phyloP scores from a whole-genome alignment of 2,329 filamentous ascomycete genomes.

The Penicillium capsulatum region DNA sequence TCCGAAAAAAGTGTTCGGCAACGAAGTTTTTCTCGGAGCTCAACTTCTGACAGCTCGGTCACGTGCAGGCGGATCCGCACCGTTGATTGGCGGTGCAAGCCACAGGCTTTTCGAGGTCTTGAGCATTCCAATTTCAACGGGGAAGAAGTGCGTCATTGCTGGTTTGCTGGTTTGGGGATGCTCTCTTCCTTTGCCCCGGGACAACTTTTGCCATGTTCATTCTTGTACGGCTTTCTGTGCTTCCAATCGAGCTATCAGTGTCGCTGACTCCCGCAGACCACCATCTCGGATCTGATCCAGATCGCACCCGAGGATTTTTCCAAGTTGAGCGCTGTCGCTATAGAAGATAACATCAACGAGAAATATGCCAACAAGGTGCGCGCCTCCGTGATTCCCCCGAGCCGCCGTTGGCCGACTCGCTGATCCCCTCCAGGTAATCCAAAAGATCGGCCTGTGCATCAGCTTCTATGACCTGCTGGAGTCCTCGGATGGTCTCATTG shows the following conservation, averaged over 20 bases:
- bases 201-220: constrained; percentile 44
- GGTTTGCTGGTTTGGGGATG: not conserved
- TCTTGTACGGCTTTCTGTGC: constrained; percentile 37
- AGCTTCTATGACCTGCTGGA: constrained; percentile 87
- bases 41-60: constrained; percentile 16
- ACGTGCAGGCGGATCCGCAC: constrained; percentile 12
- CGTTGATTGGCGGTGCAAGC: constrained; percentile 9
- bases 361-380: constrained; percentile 90
- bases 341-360: constrained; percentile 93
- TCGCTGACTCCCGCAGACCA: constrained; percentile 59
- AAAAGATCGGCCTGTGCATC: constrained; percentile 89
- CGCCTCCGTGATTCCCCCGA: not conserved
- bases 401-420: not conserved
- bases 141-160: no score
- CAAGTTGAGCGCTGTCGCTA: constrained; percentile 72
- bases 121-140: no score
- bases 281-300: constrained; percentile 89
- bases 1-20: constrained; percentile 4
- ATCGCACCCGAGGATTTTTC: constrained; percentile 85
- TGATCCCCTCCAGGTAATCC: constrained; percentile 63
- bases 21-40: constrained; percentile 15
- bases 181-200: not conserved
- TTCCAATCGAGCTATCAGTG: constrained; percentile 17
- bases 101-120: constrained; percentile 7
- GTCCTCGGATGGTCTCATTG: constrained; percentile 88